Percentiles rank a stretch among this genome's conserved stretches.
These are phyloP conservation scores for Biscutella laevigata DNA, from an alignment of 441 rosid genomes.

Conservation along the genomic window DNA sequence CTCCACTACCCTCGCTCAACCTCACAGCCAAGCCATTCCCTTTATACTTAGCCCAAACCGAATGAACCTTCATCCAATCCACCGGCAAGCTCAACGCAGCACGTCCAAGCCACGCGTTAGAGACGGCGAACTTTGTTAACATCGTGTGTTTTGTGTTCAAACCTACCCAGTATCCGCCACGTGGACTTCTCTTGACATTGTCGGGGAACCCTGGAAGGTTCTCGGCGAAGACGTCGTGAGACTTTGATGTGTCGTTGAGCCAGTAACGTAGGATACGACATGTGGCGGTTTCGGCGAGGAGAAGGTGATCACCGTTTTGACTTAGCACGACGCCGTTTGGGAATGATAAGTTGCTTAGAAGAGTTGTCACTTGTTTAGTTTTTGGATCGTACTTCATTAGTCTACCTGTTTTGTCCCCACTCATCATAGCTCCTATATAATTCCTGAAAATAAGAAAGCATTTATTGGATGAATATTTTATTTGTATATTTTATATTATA, in stretches of 20 bases:
- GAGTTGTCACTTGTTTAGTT: conserved; percentile 26
- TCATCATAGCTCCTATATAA: conserved; percentile 30
- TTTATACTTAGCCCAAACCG: conserved; percentile 26
- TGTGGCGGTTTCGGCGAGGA: conserved; percentile 39
- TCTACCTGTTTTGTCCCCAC: conserved; percentile 49
- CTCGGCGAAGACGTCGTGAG: conserved; percentile 17
- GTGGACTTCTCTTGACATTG: conserved; percentile 47
- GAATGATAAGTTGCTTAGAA: conserved; percentile 33
- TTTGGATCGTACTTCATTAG: conserved; percentile 44
- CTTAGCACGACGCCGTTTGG: conserved; percentile 42
- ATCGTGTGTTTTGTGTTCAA: conserved; percentile 34
- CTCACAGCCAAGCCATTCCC: conserved; percentile 52
- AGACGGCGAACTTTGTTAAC: conserved; percentile 29
- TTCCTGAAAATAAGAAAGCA: conserved; percentile 29
- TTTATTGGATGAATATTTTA: no score
- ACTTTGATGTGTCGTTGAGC: conserved; percentile 25
- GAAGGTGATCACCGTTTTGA: conserved; percentile 28
- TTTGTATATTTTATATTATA: no score
- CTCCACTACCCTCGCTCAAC: conserved; percentile 44
- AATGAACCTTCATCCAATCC: conserved; percentile 32
- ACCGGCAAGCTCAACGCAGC: conserved; percentile 31
- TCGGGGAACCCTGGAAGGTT: conserved; percentile 50
- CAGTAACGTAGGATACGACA: conserved; percentile 40
- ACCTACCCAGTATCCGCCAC: conserved; percentile 41
- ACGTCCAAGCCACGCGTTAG: conserved; percentile 39